Evolutionary conservation across 345 rosid species (phyloP).

Genomic region (Citrus inodora): DNA sequence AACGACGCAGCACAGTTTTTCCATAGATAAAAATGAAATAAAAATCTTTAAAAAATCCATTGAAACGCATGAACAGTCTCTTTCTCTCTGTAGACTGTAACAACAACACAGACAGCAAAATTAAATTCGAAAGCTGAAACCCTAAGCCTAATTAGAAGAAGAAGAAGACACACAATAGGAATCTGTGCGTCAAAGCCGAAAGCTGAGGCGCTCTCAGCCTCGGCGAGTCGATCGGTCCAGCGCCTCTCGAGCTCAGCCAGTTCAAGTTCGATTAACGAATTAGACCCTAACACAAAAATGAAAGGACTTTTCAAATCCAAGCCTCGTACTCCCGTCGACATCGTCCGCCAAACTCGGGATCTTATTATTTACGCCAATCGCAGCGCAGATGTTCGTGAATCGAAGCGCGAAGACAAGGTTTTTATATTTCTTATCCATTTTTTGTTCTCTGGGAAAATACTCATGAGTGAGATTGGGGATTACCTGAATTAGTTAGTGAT

Average conservation of each 20-base stretch:
- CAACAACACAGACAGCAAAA: not conserved
- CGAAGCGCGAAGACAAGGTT: conserved; percentile 74
- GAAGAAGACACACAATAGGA: conserved; percentile 34
- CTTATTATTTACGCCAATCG: conserved; percentile 58
- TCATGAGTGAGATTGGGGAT: not conserved
- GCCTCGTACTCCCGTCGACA: conserved; percentile 81
- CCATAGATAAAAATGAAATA: too few relatives aligned
- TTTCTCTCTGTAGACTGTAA: not conserved
- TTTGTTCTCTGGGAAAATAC: too few relatives aligned
- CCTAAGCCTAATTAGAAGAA: conserved; percentile 17
- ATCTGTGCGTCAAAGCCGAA: conserved; percentile 34
- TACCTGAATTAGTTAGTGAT: not conserved
- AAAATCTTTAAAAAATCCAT: too few relatives aligned
- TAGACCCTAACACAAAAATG: conserved; percentile 36
- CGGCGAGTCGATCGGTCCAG: conserved; percentile 22
- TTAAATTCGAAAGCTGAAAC: conserved; percentile 8
- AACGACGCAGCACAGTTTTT: too few relatives aligned
- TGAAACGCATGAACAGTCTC: not conserved
- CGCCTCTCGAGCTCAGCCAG: conserved; percentile 16
- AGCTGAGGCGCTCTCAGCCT: conserved; percentile 34
- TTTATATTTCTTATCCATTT: too few relatives aligned
- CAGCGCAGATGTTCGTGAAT: conserved; percentile 39
- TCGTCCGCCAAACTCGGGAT: conserved; percentile 87
- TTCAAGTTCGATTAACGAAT: not conserved
- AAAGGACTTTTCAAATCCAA: conserved; percentile 86